phyloP scores from a whole-genome alignment of 257 asterid species.

The Rauvolfia tetraphylla region DNA sequence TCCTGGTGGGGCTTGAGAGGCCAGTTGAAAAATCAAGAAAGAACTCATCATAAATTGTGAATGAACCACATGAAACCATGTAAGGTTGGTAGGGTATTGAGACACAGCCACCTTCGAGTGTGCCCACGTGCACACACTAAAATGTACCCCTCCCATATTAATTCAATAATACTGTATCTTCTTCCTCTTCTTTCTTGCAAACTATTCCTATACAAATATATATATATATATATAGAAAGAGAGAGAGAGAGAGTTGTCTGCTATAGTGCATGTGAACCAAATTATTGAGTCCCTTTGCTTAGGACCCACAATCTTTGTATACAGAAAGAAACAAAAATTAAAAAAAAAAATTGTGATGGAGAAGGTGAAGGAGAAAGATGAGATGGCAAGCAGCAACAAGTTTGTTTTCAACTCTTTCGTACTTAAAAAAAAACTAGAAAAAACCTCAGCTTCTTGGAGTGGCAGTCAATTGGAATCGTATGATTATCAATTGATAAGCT shows the following conservation, averaged over 20 bases:
- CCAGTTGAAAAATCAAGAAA: slow-evolving; percentile 19
- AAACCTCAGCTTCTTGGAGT: neutral
- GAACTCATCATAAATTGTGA: slow-evolving; percentile 19
- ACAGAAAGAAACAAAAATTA: slow-evolving; percentile 28
- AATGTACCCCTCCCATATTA: slow-evolving; percentile 17
- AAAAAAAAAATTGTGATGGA: slow-evolving; percentile 8
- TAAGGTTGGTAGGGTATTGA: slow-evolving; percentile 24
- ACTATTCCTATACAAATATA: slow-evolving; percentile 12
- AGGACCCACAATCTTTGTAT: slow-evolving; percentile 37
- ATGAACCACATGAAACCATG: slow-evolving; percentile 24
- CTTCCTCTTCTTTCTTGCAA: slow-evolving; percentile 2
- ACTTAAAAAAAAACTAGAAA: neutral
- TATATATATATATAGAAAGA: no score
- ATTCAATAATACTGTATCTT: slow-evolving; percentile 10
- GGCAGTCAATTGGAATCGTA: slow-evolving; percentile 5
- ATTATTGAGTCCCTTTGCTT: slow-evolving; percentile 39
- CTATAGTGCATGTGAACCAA: slow-evolving; percentile 47
- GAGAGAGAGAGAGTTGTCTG: no score
- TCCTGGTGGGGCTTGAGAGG: slow-evolving; percentile 15
- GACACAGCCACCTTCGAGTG: slow-evolving; percentile 28
- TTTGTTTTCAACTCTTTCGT: neutral
- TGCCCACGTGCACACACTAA: slow-evolving; percentile 41
- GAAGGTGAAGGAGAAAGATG: neutral
- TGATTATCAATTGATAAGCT: neutral
- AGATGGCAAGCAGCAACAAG: slow-evolving; percentile 6